Base-by-base conservation (phyloP, 2,329 filamentous ascomycete species). In the Calycina marina region DNA sequence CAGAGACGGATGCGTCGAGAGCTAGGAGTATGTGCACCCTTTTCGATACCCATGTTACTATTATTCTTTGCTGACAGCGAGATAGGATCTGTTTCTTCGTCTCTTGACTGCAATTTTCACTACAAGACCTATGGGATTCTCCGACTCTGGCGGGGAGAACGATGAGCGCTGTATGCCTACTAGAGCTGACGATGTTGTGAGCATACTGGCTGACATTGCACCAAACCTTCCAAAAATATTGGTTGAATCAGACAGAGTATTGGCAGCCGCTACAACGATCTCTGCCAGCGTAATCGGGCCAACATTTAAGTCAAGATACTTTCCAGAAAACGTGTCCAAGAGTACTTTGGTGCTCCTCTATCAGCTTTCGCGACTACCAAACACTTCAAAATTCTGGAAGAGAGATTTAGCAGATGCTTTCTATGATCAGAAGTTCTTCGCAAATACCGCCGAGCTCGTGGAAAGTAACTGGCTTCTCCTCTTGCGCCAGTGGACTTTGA, bases 31-130 rank as follows among this genome's bases (percentile, higher is more conserved):
- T 56, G 79, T 68, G 16, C 2, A n/a, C n/a, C n/a, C n/a, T n/a
- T n/a, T n/a, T n/a, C n/a, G n/a, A n/a, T n/a, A n/a, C n/a, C n/a
- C n/a, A n/a, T n/a, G n/a, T n/a, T n/a, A n/a, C n/a, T n/a, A n/a
- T n/a, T n/a, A n/a, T n/a, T n/a, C n/a, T n/a, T n/a, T n/a, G n/a
- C n/a, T n/a, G n/a, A n/a, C n/a, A n/a, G n/a, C n/a, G n/a, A n/a
- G n/a, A n/a, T n/a, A 92, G 80, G 90, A 98, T 48, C 67, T 94
- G 1, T 92, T 96, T 51, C 65, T 90, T 9, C 70, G 86, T 11
- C 68, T 98, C 2, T 65, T 98, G 10, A 82, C 86, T 3, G 90
- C 88, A n/a, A 79, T 92, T 2, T 94, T 96, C 52, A 93, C 90
- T 0, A 92, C 84, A 6, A 73, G 83, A 25, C 84, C 86, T 1